Base-by-base conservation (phyloP, 2,329 filamentous ascomycete species). In the Lasiodiplodia citricola region DNA sequence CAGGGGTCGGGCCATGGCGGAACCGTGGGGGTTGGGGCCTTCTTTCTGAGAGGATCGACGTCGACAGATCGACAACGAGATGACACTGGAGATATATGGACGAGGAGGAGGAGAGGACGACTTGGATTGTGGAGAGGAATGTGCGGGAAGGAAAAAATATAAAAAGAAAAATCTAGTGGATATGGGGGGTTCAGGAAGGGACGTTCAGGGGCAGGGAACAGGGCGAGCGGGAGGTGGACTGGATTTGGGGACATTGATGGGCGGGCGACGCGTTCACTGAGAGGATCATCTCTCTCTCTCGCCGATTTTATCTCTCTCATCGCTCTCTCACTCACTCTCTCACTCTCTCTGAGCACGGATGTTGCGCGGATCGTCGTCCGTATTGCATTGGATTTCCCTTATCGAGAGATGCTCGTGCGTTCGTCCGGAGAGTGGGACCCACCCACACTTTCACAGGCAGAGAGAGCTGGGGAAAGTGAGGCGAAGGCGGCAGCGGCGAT, bases 121-220 rank as follows among this genome's bases (percentile, higher is more conserved):
- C 31, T 21, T 56, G 54, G 31, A 56, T n/a, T 56, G 54, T 18
- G 55, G 55, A 58, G 55, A 41, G 55, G 21, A 41, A 41, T 23
- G 35, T 38, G 55, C 55, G 52, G 23, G 55, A 28, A 28, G 28
- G 5, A 28, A 41, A 38, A 21, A 38, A 41, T 58, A 58, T 38
- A 58, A 58, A 58, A 37, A 54, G 21, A 28, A 37, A 37, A 37
- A 56, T 35, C 28, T 56, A 56, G 28, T 7, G 54, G 31, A 28
- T n/a, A 10, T 21, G 28, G 25, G 28, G 25, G 54, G 28, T 56
- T 47, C 18, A 18, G 44, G 44, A 47, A 47, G 44, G 44, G n/a
- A 47, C 8, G 25, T 14, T 58, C 55, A 58, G 55, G 55, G 21
- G 55, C 14, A 21, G 23, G 14, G 55, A 11, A 21, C 14, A 23